A percentile compares a stretch with the other conserved stretches of the same genome.
Conservation (phyloP, 306 rosid species). For the Hippophae rhamnoides region DNA sequence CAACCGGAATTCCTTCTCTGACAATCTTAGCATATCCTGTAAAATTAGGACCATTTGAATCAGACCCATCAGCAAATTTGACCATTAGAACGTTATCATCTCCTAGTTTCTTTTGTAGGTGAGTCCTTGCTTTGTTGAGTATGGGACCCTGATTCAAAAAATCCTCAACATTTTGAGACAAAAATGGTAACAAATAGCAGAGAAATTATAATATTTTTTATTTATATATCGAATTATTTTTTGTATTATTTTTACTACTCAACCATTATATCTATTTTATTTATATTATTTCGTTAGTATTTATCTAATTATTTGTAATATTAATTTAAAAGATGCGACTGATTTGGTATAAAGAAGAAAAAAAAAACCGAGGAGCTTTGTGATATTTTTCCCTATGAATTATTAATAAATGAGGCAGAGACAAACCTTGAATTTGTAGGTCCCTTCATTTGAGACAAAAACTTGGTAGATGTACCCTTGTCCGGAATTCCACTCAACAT, state of each 20-base stretch:
- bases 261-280: too few relatives aligned
- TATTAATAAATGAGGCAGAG: too few relatives aligned
- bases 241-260: too few relatives aligned
- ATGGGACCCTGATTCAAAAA: constrained; percentile 52
- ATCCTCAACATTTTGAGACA: not conserved
- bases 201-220: too few relatives aligned
- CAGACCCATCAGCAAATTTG: constrained; percentile 39
- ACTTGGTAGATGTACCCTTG: constrained; percentile 43
- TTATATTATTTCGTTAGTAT: too few relatives aligned
- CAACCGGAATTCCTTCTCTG: constrained; percentile 59
- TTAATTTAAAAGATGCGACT: too few relatives aligned
- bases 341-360: too few relatives aligned
- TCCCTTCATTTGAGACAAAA: constrained; percentile 42
- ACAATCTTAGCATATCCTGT: constrained; percentile 34
- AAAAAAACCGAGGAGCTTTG: too few relatives aligned
- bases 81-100: constrained; percentile 62
- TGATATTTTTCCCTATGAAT: too few relatives aligned
- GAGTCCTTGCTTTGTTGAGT: constrained; percentile 33
- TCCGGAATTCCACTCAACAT: constrained; percentile 50
- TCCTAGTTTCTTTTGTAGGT: constrained; percentile 54
- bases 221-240: too few relatives aligned
- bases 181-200: too few relatives aligned
- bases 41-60: constrained; percentile 7
- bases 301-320: too few relatives aligned
- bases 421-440: constrained; percentile 57